Conservation (phyloP, 768 basidiomycete genomes). For the Amanita polypyramis region DNA sequence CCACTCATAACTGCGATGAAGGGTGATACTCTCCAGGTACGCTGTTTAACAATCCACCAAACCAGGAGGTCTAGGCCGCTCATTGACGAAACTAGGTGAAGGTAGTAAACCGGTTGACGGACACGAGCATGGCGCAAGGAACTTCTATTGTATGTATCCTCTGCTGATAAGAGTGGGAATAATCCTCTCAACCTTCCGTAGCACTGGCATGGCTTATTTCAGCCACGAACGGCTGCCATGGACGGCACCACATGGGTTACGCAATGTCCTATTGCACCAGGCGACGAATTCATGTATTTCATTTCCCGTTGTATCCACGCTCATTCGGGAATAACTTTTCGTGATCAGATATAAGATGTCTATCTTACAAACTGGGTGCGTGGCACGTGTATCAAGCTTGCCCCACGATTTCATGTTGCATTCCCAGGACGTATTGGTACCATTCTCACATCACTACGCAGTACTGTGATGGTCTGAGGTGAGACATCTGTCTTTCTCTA, state of each 20-base stretch:
- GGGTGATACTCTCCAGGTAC: slow-evolving; percentile 9
- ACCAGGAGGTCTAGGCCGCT: slow-evolving; percentile 5
- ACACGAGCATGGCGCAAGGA: slow-evolving; percentile 20
- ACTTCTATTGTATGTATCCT: slow-evolving; percentile 22
- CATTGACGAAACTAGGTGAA: slow-evolving; percentile 31
- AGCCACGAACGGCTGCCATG: slow-evolving; percentile 29
- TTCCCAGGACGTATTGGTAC: slow-evolving; percentile 28
- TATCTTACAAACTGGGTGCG: slow-evolving; percentile 6
- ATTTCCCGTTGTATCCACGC: neutral
- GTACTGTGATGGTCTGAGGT: slow-evolving; percentile 34
- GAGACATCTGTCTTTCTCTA: neutral
- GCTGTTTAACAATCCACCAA: neutral
- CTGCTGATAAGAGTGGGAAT: neutral
- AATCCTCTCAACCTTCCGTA: slow-evolving; percentile 6
- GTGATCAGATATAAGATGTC: slow-evolving; percentile 21
- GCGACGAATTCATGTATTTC: slow-evolving; percentile 27
- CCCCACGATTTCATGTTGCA: slow-evolving; percentile 2
- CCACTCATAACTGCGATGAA: slow-evolving; percentile 30
- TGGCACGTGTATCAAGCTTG: neutral
- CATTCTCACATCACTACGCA: slow-evolving; percentile 27
- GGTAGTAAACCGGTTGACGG: slow-evolving; percentile 33
- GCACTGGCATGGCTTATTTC: slow-evolving; percentile 48
- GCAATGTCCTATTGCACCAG: slow-evolving; percentile 37
- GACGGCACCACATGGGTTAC: slow-evolving; percentile 34
- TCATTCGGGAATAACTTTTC: neutral